Evolutionary conservation across 2,329 filamentous ascomycete genomes (phyloP).

Genomic region (Albifimbria verrucaria): DNA sequence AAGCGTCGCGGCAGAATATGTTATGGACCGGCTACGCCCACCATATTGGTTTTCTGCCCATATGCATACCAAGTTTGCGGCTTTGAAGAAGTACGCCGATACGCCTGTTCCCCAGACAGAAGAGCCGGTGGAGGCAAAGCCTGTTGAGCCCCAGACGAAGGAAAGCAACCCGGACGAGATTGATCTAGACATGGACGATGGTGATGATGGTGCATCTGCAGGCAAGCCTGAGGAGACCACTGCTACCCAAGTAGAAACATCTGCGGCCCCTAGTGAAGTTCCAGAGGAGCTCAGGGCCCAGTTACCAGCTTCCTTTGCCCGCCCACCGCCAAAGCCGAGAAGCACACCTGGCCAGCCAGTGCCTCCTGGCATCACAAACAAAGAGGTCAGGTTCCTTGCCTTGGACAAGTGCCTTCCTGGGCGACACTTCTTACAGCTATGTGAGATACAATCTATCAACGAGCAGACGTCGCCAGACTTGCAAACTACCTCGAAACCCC

Average conservation of each 20-base stretch:
- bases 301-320: constrained; percentile 72
- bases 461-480: constrained; percentile 16
- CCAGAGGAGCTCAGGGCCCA: constrained; percentile 66
- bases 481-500: constrained; percentile 23
- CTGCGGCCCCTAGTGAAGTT: constrained; percentile 32
- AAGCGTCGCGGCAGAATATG: constrained; percentile 72
- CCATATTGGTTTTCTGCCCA: constrained; percentile 92
- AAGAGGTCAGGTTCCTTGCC: constrained; percentile 76
- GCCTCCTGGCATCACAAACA: constrained; percentile 73
- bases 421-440: constrained; percentile 78
- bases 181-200: constrained; percentile 62
- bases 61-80: constrained; percentile 83
- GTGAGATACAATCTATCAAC: constrained; percentile 55
- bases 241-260: neutral
- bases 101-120: constrained; percentile 22
- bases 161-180: constrained; percentile 64
- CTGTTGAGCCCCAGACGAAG: constrained; percentile 7
- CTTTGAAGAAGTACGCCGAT: constrained; percentile 57
- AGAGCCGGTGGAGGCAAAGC: constrained; percentile 4
- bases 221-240: constrained; percentile 11
- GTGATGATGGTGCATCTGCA: constrained; percentile 30
- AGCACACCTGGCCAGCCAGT: constrained; percentile 57
- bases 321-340: constrained; percentile 29
- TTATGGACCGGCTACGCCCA: constrained; percentile 79
- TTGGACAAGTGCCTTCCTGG: constrained; percentile 86